These are phyloP conservation scores for Colletotrichum sp. DNA, from an alignment of 2,329 filamentous ascomycete species.

Conservation along the genomic window DNA sequence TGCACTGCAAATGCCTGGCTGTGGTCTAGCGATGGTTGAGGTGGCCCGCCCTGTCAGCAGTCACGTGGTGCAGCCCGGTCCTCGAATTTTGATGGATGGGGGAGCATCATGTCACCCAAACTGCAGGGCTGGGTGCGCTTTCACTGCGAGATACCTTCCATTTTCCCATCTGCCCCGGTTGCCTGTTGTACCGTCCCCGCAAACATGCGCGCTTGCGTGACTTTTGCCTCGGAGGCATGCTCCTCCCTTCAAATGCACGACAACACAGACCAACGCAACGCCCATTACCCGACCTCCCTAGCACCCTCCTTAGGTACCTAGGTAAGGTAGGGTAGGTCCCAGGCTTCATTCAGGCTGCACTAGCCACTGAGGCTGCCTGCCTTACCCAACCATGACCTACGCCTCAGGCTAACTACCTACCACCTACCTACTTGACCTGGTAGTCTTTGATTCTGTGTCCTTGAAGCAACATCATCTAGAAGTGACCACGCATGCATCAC, in stretches of 20 bases:
- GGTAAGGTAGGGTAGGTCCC: not conserved
- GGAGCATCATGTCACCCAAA: not conserved
- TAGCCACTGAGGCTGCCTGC: not conserved
- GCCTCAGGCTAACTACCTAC: not conserved
- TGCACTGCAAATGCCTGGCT: not conserved
- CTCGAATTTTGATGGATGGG: constrained; percentile 20
- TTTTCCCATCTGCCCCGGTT: not conserved
- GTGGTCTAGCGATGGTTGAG: not conserved
- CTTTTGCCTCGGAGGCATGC: constrained; percentile 27
- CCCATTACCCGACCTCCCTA: not conserved
- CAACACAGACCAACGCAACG: not conserved
- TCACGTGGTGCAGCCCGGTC: constrained; percentile 14
- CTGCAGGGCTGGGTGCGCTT: not conserved
- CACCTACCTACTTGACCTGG: not conserved
- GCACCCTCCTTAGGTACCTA: too few species aligned
- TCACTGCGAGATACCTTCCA: not conserved
- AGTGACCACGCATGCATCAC: not conserved
- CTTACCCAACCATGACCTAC: not conserved
- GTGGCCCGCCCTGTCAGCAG: not conserved
- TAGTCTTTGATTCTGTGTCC: not conserved
- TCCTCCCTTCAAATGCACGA: not conserved
- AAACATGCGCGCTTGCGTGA: constrained; percentile 37
- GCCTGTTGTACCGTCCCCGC: constrained; percentile 25
- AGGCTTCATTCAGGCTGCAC: not conserved
- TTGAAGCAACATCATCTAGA: not conserved